Base-by-base conservation (phyloP, 768 basidiomycete genomes). In the Cystofilobasidium macerans region DNA sequence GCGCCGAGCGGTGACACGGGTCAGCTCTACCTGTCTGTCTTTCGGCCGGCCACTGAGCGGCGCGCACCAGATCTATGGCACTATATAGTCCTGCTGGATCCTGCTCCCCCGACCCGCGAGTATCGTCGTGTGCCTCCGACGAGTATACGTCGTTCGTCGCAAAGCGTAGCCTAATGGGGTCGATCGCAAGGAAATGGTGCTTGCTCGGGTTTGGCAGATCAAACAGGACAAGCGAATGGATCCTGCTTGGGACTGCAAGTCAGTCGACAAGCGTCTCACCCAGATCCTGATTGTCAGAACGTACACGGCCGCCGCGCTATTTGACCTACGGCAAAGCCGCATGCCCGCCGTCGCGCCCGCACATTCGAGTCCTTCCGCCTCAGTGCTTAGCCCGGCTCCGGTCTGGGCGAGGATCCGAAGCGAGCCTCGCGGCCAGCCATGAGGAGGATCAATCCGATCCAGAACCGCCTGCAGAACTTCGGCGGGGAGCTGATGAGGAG, bases 121-220 rank as follows among this genome's bases (percentile, higher is more conserved):
- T 14, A 42, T 42, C 33, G 5, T 69, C 64, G 16, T 58, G 59
- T 69, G 61, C 59, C 63, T 28, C 18, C 38, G 43, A 40, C 28
- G 48, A 59, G 18, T 35, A 61, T 71, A 68, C n/a, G 78, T 70
- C n/a, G 42, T 76, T 75, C 20, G 65, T 73, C 36, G 73, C 16
- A 28, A 74, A 36, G 71, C 75, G 69, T 43, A 76, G 73, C 16
- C 71, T 67, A 13, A 78, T 72, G 5, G 76, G 73, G 57, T 80
- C 77, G 26, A 86, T 73, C 0, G 82, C 75, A 70, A 88, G 85
- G 69, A 85, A 87, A n/a, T 86, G 81, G 66, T 87, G 76, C 5
- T 83, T 82, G 8, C 76, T 74, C 22, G 78, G 74, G n/a, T 78
- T 72, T 43, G 86, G 85, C 16, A 82, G 80, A 53, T 75, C 73